phyloP scores from a whole-genome alignment of 1,139 yeast genomes.

The Sugiyamaella pinicola region DNA sequence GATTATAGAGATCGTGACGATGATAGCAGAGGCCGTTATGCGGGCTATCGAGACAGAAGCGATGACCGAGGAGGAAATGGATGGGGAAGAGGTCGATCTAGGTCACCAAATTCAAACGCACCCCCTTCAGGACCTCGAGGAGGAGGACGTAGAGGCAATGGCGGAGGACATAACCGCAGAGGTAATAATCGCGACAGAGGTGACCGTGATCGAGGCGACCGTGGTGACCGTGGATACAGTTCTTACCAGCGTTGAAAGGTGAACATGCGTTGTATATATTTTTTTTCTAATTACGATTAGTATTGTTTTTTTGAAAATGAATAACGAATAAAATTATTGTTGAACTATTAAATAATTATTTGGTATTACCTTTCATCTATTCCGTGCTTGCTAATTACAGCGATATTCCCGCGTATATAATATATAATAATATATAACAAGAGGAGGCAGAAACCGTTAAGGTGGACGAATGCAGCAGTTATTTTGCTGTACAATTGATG shows the following conservation, averaged over 20 bases:
- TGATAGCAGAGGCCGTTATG: slow-evolving; percentile 31
- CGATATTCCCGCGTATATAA: no score
- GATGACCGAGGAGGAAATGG: slow-evolving; percentile 15
- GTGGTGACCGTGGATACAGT: slow-evolving; percentile 23
- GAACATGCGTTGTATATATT: no score
- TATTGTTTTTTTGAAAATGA: not conserved
- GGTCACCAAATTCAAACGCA: slow-evolving; percentile 8
- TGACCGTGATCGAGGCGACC: slow-evolving; percentile 16
- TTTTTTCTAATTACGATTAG: no score
- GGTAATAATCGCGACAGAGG: slow-evolving; percentile 27
- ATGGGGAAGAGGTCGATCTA: slow-evolving; percentile 15
- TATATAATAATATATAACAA: no score
- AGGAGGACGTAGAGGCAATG: slow-evolving; percentile 24
- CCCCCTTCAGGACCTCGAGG: slow-evolving; percentile 18
- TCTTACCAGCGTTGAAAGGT: slow-evolving; percentile 28
- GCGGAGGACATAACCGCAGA: slow-evolving; percentile 24
- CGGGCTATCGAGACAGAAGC: slow-evolving; percentile 32
- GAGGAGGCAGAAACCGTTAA: not conserved
- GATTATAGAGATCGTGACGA: slow-evolving; percentile 24
- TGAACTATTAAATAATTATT: no score
- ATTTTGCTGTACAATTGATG: no score
- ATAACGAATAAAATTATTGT: not conserved
- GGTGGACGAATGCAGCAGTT: not conserved
- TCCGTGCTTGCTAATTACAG: no score
- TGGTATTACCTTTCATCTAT: no score